A percentile compares a stretch with the other conserved stretches of the same genome.
phyloP scores from a whole-genome alignment of 441 rosid genomes.

The Gossypium gossypioides region DNA sequence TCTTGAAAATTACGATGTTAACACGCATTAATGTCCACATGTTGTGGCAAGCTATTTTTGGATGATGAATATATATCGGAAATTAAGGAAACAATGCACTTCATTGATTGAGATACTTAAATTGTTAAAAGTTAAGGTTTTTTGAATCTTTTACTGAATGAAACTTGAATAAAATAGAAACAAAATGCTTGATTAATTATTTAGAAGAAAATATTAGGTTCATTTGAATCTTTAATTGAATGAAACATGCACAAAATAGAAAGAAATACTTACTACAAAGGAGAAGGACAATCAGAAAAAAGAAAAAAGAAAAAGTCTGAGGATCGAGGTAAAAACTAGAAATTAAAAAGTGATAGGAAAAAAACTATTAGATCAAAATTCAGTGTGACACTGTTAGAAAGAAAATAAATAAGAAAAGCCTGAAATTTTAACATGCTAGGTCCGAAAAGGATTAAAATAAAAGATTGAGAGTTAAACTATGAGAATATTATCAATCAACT shows the following conservation, averaged over 20 bases:
- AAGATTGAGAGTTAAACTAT: not conserved
- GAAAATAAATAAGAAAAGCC: not conserved
- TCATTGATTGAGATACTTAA: not conserved
- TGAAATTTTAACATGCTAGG: not conserved
- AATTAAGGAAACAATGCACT: not conserved
- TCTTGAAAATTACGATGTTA: constrained; percentile 3
- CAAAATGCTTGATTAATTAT: not conserved
- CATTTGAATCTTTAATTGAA: not conserved
- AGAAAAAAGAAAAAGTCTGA: not conserved
- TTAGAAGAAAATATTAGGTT: not conserved
- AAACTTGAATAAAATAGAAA: not conserved
- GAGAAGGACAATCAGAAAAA: not conserved
- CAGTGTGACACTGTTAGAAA: not conserved
- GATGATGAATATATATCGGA: not conserved
- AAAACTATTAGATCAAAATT: not conserved
- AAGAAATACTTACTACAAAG: not conserved
- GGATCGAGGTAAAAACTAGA: not conserved
- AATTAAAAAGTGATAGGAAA: not conserved
- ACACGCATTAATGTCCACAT: not conserved
- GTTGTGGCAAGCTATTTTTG: not conserved
- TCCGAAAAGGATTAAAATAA: not conserved
- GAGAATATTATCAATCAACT: not conserved
- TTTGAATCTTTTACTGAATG: not conserved
- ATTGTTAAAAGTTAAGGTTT: not conserved
- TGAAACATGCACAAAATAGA: not conserved